Evolutionary conservation across 164 flowering plant genomes (phyloP).

Genomic region (Umbellularia californica): DNA sequence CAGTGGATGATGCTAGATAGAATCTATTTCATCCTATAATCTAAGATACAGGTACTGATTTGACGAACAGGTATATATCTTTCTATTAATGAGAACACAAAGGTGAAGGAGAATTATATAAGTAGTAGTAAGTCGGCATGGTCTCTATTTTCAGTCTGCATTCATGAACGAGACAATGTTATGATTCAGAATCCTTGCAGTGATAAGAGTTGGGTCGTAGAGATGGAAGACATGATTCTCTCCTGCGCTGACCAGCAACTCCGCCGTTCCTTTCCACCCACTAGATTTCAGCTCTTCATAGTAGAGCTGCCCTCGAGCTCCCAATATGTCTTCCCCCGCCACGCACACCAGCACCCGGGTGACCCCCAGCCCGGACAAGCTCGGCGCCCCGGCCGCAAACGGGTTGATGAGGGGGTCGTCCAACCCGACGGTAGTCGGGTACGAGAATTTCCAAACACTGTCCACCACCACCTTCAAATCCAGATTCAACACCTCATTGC

Average conservation of each 20-base stretch:
- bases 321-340: constrained; percentile 47
- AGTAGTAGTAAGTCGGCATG: too few relatives aligned
- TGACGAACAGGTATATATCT: too few relatives aligned
- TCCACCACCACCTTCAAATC: background rate
- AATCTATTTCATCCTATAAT: too few relatives aligned
- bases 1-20: too few relatives aligned
- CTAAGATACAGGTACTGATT: too few relatives aligned
- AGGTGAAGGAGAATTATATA: too few relatives aligned
- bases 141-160: background rate
- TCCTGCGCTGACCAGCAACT: constrained; percentile 40
- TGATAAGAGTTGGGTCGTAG: constrained; percentile 24
- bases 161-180: constrained; percentile 34
- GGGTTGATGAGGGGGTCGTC: constrained; percentile 60
- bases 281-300: constrained; percentile 36
- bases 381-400: constrained; percentile 30
- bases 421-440: constrained; percentile 25
- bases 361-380: constrained; percentile 30
- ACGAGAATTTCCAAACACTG: constrained; percentile 37
- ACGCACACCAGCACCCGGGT: constrained; percentile 37
- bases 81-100: too few relatives aligned
- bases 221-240: constrained; percentile 52
- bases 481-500: constrained; percentile 14
- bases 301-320: constrained; percentile 47
- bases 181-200: constrained; percentile 32
- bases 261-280: constrained; percentile 48